Conservation (phyloP, 2,329 filamentous ascomycete genomes). For the Botrytis tulipae region DNA sequence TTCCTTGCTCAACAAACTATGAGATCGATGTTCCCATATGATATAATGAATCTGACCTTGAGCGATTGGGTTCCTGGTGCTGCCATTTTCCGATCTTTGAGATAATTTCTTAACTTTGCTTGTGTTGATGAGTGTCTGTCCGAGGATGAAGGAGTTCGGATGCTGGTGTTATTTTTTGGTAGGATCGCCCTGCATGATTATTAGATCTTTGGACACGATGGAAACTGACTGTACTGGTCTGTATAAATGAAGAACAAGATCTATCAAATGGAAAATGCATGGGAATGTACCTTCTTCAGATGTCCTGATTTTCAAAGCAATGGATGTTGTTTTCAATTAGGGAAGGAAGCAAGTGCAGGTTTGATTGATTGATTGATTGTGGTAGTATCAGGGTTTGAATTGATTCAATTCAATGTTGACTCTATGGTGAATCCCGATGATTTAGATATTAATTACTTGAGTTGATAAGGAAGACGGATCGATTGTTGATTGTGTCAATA, state of each 20-base stretch:
- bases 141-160: not conserved
- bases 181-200: not conserved
- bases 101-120: not conserved
- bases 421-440: not conserved
- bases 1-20: not conserved
- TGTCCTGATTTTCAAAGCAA: not conserved
- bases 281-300: not conserved
- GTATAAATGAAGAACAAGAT: not conserved
- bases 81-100: constrained; percentile 8
- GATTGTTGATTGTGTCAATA: not conserved
- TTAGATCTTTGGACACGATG: not conserved
- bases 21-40: not conserved
- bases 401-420: not conserved
- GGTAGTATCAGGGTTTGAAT: not conserved
- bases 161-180: not conserved
- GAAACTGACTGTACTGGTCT: not conserved
- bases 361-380: not conserved
- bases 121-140: not conserved
- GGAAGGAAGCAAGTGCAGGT: not conserved
- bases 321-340: not conserved
- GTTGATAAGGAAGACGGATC: not conserved
- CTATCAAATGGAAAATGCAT: not conserved
- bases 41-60: constrained; percentile 20
- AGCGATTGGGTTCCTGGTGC: constrained; percentile 19
- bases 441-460: not conserved